A percentile compares a stretch with the other conserved stretches of the same genome.
phyloP scores from a whole-genome alignment of 2,329 filamentous ascomycete genomes.

The Aureobasidium mangrovei region DNA sequence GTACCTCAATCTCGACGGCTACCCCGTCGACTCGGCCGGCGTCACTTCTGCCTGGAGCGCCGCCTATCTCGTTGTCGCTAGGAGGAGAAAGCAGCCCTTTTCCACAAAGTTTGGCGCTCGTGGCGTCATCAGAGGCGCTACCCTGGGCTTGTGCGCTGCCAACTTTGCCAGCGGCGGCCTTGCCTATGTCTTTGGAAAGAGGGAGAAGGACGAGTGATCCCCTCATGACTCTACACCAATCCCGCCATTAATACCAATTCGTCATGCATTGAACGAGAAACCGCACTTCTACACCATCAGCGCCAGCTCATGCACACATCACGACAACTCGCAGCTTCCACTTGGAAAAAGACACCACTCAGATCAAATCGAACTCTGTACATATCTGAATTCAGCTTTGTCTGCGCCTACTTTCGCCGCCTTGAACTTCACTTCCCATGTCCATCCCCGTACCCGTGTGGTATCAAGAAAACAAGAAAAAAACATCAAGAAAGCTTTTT shows the following conservation, averaged over 20 bases:
- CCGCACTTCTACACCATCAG: too few species aligned
- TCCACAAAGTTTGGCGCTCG: slow-evolving; percentile 41
- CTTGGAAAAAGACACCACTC: too few species aligned
- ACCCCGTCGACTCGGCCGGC: slow-evolving; percentile 55
- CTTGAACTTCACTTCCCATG: not conserved
- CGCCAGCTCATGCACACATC: too few species aligned
- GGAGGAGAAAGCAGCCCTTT: slow-evolving; percentile 45
- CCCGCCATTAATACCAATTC: not conserved
- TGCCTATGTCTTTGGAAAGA: slow-evolving; percentile 43
- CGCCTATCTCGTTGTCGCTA: slow-evolving; percentile 54
- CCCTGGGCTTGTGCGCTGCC: slow-evolving; percentile 41
- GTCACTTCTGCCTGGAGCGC: slow-evolving; percentile 57
- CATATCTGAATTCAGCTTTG: not conserved
- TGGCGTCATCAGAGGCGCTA: slow-evolving; percentile 44
- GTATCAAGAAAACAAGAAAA: not conserved
- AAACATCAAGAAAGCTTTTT: not conserved
- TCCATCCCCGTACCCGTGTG: not conserved
- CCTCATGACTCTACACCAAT: too few species aligned
- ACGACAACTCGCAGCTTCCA: too few species aligned
- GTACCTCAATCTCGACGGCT: slow-evolving; percentile 56
- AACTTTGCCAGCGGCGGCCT: slow-evolving; percentile 45
- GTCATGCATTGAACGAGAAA: not conserved
- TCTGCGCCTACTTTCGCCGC: slow-evolving; percentile 3
- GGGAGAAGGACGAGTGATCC: slow-evolving; percentile 23
- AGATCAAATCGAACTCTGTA: slow-evolving; percentile 3